Evolutionary conservation across 2,329 filamentous ascomycete genomes (phyloP).

Genomic region (Phyllosticta citrichinensis): DNA sequence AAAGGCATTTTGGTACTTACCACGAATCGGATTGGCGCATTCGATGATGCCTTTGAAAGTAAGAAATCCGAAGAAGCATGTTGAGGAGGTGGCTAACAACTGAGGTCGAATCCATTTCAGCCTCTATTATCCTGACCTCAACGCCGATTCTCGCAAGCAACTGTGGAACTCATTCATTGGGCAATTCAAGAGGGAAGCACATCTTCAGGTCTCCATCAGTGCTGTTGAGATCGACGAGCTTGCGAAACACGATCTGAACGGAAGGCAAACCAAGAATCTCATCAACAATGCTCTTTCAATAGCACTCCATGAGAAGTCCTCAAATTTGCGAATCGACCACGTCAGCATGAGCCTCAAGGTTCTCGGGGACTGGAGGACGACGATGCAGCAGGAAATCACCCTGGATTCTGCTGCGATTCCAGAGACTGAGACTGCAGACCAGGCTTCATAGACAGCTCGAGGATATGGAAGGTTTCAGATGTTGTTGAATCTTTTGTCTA

Average conservation of each 20-base stretch:
- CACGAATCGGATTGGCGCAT: constrained; percentile 9
- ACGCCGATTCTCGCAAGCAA: background rate
- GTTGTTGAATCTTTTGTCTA: too few relatives aligned
- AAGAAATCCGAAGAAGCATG: too few relatives aligned
- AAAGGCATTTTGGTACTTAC: constrained; percentile 23
- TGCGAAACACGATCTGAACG: background rate
- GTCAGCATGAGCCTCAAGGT: too few relatives aligned
- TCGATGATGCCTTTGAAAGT: constrained; percentile 11
- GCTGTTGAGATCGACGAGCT: constrained; percentile 2
- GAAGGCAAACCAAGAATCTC: background rate
- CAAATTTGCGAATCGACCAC: too few relatives aligned
- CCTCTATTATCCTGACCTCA: constrained; percentile 11
- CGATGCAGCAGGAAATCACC: too few relatives aligned
- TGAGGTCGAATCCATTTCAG: constrained; percentile 12
- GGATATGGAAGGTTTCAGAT: too few relatives aligned
- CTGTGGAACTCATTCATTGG: constrained; percentile 11
- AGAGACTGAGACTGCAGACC: too few relatives aligned
- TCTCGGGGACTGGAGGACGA: too few relatives aligned
- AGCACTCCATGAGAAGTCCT: too few relatives aligned
- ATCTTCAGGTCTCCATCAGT: background rate
- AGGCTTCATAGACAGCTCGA: too few relatives aligned
- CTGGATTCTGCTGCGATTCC: too few relatives aligned
- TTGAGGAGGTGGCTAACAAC: background rate
- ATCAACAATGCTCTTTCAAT: background rate
- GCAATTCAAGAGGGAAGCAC: background rate